A percentile compares a stretch with the other conserved stretches of the same genome.
These are phyloP conservation scores for Candida buenavistaensis DNA, from an alignment of 1,139 yeast species.

Conservation along the genomic window DNA sequence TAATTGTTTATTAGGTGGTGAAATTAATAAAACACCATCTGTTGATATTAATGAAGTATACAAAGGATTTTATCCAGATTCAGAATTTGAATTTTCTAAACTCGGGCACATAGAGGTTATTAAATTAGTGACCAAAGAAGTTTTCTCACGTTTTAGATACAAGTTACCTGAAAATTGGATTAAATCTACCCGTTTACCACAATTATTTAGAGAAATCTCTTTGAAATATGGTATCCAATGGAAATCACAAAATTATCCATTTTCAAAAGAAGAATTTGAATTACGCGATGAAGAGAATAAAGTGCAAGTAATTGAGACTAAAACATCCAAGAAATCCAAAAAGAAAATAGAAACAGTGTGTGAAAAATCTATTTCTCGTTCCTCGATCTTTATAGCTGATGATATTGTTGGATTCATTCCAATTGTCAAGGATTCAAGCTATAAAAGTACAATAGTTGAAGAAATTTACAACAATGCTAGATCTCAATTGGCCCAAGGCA, in stretches of 20 bases:
- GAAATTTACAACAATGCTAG: constrained; percentile 78
- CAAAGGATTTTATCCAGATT: constrained; percentile 40
- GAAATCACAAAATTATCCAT: constrained; percentile 54
- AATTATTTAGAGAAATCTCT: constrained; percentile 72
- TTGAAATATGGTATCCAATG: constrained; percentile 86
- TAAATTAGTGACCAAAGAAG: constrained; percentile 50
- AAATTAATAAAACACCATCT: constrained; percentile 44
- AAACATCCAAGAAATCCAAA: constrained; percentile 24
- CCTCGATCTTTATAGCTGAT: constrained; percentile 50
- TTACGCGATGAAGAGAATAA: constrained; percentile 21
- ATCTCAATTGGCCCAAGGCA: constrained; percentile 33
- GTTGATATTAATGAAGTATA: constrained; percentile 45
- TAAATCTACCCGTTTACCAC: constrained; percentile 33
- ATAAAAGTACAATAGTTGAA: constrained; percentile 66
- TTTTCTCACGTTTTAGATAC: constrained; percentile 61
- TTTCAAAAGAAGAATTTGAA: constrained; percentile 48
- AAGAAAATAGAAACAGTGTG: constrained; percentile 33
- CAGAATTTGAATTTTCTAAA: constrained; percentile 44
- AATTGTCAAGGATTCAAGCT: constrained; percentile 66
- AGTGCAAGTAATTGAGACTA: constrained; percentile 16
- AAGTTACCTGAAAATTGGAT: constrained; percentile 53
- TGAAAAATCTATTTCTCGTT: constrained; percentile 22
- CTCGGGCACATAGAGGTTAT: constrained; percentile 48
- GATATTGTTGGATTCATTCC: constrained; percentile 77
- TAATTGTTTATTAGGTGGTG: constrained; percentile 64